Conservation (phyloP, 2,329 filamentous ascomycete genomes). For the Curvularia eragrostidis region DNA sequence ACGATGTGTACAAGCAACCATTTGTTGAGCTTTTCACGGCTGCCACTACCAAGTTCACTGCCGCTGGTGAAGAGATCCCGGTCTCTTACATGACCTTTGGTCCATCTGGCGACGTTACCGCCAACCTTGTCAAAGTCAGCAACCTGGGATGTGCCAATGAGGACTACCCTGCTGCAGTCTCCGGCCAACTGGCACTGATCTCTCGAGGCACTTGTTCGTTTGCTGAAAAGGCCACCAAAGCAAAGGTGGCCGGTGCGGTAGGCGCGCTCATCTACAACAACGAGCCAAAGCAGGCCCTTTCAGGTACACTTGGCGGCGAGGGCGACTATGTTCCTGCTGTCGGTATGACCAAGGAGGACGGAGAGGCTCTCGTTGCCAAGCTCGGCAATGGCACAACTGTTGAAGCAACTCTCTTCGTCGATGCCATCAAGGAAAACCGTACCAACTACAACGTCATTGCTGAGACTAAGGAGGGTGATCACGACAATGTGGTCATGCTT, state of each 20-base stretch:
- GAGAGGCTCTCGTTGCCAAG: slow-evolving; percentile 61
- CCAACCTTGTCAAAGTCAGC: slow-evolving; percentile 66
- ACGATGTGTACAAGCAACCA: slow-evolving; percentile 44
- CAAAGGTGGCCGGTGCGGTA: slow-evolving; percentile 70
- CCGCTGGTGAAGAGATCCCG: slow-evolving; percentile 31
- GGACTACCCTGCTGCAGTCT: slow-evolving; percentile 66
- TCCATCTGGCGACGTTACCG: slow-evolving; percentile 66
- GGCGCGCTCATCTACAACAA: slow-evolving; percentile 77
- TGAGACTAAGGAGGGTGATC: slow-evolving; percentile 50
- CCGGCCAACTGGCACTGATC: slow-evolving; percentile 71
- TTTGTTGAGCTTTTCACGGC: slow-evolving; percentile 47
- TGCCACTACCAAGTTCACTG: slow-evolving; percentile 36
- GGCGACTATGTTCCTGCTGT: slow-evolving; percentile 69
- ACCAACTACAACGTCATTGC: slow-evolving; percentile 53
- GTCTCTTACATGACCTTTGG: slow-evolving; percentile 59
- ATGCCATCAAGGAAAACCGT: slow-evolving; percentile 55
- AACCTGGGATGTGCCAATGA: slow-evolving; percentile 67
- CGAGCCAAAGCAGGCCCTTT: slow-evolving; percentile 61
- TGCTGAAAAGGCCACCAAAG: slow-evolving; percentile 69
- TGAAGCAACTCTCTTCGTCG: slow-evolving; percentile 46
- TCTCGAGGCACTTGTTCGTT: slow-evolving; percentile 72
- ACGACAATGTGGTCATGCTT: slow-evolving; percentile 50
- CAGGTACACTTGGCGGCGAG: slow-evolving; percentile 69
- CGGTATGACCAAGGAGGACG: slow-evolving; percentile 67
- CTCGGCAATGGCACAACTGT: slow-evolving; percentile 55